Evolutionary conservation across 495 filamentous ascomycete species (phyloP), one percentile per base, ranked within the genome.

Genomic region (Aspergillus funiculosus): DNA sequence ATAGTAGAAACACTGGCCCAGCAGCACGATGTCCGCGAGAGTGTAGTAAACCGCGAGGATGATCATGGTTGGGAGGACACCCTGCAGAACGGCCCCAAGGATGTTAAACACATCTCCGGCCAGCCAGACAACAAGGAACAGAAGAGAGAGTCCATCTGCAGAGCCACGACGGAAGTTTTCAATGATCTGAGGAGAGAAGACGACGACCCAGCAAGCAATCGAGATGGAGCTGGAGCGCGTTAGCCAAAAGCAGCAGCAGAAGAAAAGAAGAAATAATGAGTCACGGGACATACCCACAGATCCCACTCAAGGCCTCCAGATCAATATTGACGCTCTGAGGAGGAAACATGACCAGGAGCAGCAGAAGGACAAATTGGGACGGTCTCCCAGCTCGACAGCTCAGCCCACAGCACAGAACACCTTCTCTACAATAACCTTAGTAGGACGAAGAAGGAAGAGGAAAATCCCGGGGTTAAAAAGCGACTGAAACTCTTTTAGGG

Each of bases 91-190:
- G 11, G 89, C 87, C 4, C 92, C 92, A 2, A 95, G 74, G 38
- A 98, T 89, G 58, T 98, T 98, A 72, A 95, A 98, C 30, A 97
- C 79, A 82, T 98, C 92, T 14, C 92, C 92, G 4, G 82, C 73
- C 4, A 95, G 73, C 92, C 92, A 98, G 47, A 94, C 76, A 35
- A 89, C 74, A 52, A 98, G 77, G 64, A 98, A 98, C 20, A 85
- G 77, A 39, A 97, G 76, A 0, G 88, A 94, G 0, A 98, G 76
- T 4, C 88, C 92, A 59, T 96, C 86, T 32, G 90, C 88, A 24
- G 86, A 92, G 51, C 78, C 69, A 26, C 92, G 81, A 40, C 81
- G 82, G 66, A 96, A 95, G 57, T 96, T 96, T 59, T 94, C 89
- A 53, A 95, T 77, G 52, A 98, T 98, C 49, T 98, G 92, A 6